A percentile compares a stretch with the other conserved stretches of the same genome.
phyloP scores from a whole-genome alignment of 768 basidiomycete species.

The Pleurotus pulmonarius region DNA sequence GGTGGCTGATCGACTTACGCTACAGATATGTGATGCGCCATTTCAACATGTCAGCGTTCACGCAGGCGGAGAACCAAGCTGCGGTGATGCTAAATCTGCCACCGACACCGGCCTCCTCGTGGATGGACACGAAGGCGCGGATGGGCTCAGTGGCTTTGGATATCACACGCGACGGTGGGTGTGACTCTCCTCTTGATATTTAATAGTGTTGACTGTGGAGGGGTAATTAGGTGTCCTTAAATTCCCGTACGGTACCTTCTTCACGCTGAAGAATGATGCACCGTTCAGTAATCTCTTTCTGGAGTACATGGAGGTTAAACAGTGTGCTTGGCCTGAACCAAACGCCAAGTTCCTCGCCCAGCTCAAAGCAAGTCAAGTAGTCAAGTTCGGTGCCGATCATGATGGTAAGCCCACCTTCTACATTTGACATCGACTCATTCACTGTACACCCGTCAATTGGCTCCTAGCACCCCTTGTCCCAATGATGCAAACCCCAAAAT shows the following conservation, averaged over 20 bases:
- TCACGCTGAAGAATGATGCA: background rate
- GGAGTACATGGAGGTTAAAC: conserved; percentile 17
- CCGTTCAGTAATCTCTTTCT: conserved; percentile 9
- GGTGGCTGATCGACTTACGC: no score
- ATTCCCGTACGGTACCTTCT: conserved; percentile 10
- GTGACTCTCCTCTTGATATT: background rate
- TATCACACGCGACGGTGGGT: conserved; percentile 15
- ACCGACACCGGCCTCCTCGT: conserved; percentile 7
- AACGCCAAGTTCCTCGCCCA: conserved; percentile 11
- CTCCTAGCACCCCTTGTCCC: conserved; percentile 14
- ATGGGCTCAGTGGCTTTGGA: conserved; percentile 16
- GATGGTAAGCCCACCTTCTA: conserved; percentile 8
- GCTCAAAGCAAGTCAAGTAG: conserved; percentile 11
- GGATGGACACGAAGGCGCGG: conserved; percentile 16
- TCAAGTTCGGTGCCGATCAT: conserved; percentile 12
- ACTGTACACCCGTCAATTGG: background rate
- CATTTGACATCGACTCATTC: background rate
- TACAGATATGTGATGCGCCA: conserved; percentile 16
- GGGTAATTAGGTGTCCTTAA: conserved; percentile 9
- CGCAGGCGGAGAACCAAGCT: conserved; percentile 12
- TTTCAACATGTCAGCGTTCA: conserved; percentile 15
- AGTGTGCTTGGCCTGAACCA: conserved; percentile 15
- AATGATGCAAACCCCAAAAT: conserved; percentile 16
- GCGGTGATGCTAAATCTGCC: conserved; percentile 8
- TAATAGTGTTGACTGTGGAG: background rate